Conservation (phyloP, 2,329 filamentous ascomycete genomes). For the Phyllosticta citribraziliensis region DNA sequence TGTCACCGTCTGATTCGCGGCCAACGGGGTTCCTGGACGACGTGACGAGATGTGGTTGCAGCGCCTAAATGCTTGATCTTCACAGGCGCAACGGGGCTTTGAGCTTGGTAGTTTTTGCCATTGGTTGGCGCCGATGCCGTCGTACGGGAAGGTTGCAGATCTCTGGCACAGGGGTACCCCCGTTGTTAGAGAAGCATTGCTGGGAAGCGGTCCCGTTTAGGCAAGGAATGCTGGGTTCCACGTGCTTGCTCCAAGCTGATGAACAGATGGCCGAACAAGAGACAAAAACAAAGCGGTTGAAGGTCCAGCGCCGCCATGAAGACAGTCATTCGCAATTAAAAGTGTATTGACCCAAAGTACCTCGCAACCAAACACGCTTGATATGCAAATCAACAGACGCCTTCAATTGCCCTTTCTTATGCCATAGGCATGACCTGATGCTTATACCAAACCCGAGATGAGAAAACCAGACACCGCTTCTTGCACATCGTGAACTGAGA, state of each 20-base stretch:
- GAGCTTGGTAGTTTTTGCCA: not conserved
- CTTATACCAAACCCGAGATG: not conserved
- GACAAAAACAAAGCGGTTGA: not conserved
- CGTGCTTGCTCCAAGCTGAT: not conserved
- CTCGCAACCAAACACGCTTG: not conserved
- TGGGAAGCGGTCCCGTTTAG: not conserved
- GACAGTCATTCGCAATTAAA: not conserved
- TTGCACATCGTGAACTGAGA: not conserved
- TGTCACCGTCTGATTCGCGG: not conserved
- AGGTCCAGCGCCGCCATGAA: not conserved
- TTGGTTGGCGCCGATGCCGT: not conserved
- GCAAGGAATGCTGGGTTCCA: not conserved
- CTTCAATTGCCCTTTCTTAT: not conserved
- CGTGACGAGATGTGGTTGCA: not conserved
- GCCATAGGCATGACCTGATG: not conserved
- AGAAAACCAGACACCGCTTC: not conserved
- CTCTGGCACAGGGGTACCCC: not conserved
- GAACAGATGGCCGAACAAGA: not conserved
- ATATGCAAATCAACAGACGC: not conserved
- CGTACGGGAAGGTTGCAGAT: constrained; percentile 8
- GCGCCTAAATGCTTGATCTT: not conserved
- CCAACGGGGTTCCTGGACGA: not conserved
- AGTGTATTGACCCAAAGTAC: not conserved
- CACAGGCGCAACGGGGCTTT: not conserved
- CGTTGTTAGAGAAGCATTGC: not conserved